Conservation (phyloP, 208 protist genomes). For the Crithidia acanthocephali region DNA sequence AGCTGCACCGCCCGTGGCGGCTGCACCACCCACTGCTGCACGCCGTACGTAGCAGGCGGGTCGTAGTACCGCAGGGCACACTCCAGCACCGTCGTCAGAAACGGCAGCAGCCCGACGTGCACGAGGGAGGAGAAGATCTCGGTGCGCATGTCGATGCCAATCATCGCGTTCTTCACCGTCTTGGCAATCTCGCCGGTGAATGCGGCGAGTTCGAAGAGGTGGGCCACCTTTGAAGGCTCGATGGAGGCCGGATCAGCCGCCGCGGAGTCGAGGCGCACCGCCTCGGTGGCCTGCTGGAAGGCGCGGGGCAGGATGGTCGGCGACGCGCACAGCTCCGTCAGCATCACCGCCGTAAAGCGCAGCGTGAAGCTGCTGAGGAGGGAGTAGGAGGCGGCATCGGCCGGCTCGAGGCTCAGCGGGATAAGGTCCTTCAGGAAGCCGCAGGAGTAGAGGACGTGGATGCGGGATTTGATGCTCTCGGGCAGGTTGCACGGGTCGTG, state of each 20-base stretch:
- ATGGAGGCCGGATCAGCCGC: constrained; percentile 12
- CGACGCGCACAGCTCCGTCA: constrained; percentile 62
- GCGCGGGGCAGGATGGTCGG: constrained; percentile 43
- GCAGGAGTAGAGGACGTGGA: constrained; percentile 78
- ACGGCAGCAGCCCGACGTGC: constrained; percentile 40
- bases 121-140: constrained; percentile 57
- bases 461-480: constrained; percentile 42
- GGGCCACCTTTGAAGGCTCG: constrained; percentile 18
- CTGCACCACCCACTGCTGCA: constrained; percentile 20
- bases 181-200: constrained; percentile 73
- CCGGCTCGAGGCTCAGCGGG: constrained; percentile 76
- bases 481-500: constrained; percentile 71
- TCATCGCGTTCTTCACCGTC: constrained; percentile 65
- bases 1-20: constrained; percentile 26
- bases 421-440: constrained; percentile 75
- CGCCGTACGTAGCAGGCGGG: background rate
- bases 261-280: constrained; percentile 11
- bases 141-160: constrained; percentile 51
- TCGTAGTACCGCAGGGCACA: constrained; percentile 35
- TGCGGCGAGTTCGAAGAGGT: constrained; percentile 54
- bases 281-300: constrained; percentile 30
- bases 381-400: constrained; percentile 53
- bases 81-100: constrained; percentile 36
- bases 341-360: constrained; percentile 58
- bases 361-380: constrained; percentile 62